phyloP scores from a whole-genome alignment of 495 filamentous ascomycete species.

The Penicillium bovifimosum region DNA sequence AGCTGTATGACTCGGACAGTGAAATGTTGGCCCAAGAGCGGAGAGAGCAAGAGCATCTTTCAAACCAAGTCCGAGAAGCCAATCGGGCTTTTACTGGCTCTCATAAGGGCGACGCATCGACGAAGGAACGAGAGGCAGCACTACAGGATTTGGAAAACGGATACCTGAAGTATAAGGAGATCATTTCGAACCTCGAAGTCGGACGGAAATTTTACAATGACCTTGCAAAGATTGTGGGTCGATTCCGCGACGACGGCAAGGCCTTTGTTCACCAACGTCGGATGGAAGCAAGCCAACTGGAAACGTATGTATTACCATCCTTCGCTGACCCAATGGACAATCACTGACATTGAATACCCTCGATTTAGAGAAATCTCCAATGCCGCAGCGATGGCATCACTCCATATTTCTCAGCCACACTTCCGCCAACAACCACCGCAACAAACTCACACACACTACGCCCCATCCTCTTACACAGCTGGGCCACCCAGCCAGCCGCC shows the following conservation, averaged over 20 bases:
- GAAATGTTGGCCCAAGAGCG: slow-evolving; percentile 64
- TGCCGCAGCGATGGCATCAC: slow-evolving; percentile 51
- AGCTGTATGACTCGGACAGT: slow-evolving; percentile 71
- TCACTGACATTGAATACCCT: slow-evolving; percentile 10
- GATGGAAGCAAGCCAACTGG: slow-evolving; percentile 72
- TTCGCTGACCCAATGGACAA: not conserved
- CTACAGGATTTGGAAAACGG: slow-evolving; percentile 87
- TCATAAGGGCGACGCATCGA: slow-evolving; percentile 65
- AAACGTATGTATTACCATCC: slow-evolving; percentile 47
- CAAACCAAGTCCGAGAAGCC: slow-evolving; percentile 60
- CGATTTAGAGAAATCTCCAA: slow-evolving; percentile 54
- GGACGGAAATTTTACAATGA: slow-evolving; percentile 97
- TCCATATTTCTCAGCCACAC: slow-evolving; percentile 49
- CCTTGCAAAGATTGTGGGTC: slow-evolving; percentile 72
- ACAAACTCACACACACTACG: slow-evolving; percentile 20
- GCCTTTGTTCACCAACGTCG: slow-evolving; percentile 74
- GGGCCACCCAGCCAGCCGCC: slow-evolving; percentile 26
- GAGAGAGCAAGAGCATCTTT: slow-evolving; percentile 68
- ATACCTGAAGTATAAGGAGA: slow-evolving; percentile 91
- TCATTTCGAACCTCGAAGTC: slow-evolving; percentile 80
- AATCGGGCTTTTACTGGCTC: slow-evolving; percentile 71
- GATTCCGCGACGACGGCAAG: slow-evolving; percentile 72
- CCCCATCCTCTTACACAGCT: slow-evolving; percentile 14
- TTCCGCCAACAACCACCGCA: slow-evolving; percentile 24
- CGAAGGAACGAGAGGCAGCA: slow-evolving; percentile 74